Conservation (phyloP, 345 rosid genomes). For the Acer saccharum region DNA sequence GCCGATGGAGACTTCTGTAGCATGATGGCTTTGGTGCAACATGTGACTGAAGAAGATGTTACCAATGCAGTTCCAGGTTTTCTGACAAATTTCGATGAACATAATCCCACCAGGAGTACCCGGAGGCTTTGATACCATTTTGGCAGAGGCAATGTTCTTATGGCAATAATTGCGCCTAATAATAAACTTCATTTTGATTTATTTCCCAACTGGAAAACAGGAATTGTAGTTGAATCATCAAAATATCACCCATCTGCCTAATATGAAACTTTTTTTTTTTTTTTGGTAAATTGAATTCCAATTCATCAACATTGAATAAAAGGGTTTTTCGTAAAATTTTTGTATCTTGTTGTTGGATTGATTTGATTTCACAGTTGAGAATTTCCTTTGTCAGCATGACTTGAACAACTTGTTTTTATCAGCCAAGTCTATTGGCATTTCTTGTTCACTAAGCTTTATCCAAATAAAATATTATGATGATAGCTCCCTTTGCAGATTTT, state of each 20-base stretch:
- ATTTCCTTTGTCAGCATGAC: no score
- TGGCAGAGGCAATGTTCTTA: constrained; percentile 30
- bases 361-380: no score
- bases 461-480: no score
- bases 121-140: constrained; percentile 45
- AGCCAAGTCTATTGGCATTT: no score
- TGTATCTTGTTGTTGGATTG: no score
- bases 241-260: constrained; percentile 14
- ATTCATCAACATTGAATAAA: no score
- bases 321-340: no score
- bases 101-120: constrained; percentile 39
- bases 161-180: constrained; percentile 43
- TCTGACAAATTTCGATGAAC: constrained; percentile 50
- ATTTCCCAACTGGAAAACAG: constrained; percentile 29
- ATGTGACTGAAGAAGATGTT: constrained; percentile 42
- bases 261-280: no score
- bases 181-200: constrained; percentile 44
- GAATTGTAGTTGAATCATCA: constrained; percentile 34
- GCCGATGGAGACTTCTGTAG: constrained; percentile 53
- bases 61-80: constrained; percentile 38
- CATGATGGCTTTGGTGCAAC: constrained; percentile 39
- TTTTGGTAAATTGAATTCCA: no score
- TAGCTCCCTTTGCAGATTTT: no score
- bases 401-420: no score
- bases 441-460: no score